Conservation (phyloP, 1,139 yeast genomes). For the Saccharomyces hybrid region DNA sequence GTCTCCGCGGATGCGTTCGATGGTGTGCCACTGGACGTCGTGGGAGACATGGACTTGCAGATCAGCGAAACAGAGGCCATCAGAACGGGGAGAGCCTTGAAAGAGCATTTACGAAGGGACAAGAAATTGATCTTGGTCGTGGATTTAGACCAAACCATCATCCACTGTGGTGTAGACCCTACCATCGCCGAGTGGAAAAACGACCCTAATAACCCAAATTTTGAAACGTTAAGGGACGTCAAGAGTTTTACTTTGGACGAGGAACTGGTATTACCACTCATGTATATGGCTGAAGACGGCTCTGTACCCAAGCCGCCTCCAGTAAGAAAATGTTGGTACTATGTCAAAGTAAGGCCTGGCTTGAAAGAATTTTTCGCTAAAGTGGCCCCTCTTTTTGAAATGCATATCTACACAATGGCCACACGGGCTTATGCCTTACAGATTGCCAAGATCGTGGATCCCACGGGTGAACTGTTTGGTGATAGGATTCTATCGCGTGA, state of each 20-base stretch:
- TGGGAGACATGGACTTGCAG: conserved; percentile 77
- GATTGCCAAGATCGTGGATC: conserved; percentile 87
- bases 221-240: conserved; percentile 78
- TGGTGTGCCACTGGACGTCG: conserved; percentile 64
- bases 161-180: conserved; percentile 97
- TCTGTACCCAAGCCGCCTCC: conserved; percentile 32
- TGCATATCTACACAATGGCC: conserved; percentile 99
- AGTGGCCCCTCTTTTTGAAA: conserved; percentile 63
- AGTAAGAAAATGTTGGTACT: conserved; percentile 65
- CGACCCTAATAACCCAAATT: conserved; percentile 79
- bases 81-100: conserved; percentile 64
- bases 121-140: conserved; percentile 81
- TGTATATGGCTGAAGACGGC: conserved; percentile 46
- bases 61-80: conserved; percentile 84
- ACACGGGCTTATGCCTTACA: conserved; percentile 89
- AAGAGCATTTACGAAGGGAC: conserved; percentile 52
- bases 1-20: conserved; percentile 58
- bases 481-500: conserved; percentile 89
- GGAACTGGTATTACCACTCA: conserved; percentile 52
- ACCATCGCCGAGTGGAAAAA: conserved; percentile 95
- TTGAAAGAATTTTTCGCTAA: conserved; percentile 59
- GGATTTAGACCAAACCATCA: conserved; percentile 94
- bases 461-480: conserved; percentile 77
- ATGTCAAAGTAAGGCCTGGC: conserved; percentile 89
- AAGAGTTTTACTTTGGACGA: conserved; percentile 70